These are phyloP conservation scores for Candida sanyaensis DNA, from an alignment of 1,139 yeast species.

Conservation along the genomic window DNA sequence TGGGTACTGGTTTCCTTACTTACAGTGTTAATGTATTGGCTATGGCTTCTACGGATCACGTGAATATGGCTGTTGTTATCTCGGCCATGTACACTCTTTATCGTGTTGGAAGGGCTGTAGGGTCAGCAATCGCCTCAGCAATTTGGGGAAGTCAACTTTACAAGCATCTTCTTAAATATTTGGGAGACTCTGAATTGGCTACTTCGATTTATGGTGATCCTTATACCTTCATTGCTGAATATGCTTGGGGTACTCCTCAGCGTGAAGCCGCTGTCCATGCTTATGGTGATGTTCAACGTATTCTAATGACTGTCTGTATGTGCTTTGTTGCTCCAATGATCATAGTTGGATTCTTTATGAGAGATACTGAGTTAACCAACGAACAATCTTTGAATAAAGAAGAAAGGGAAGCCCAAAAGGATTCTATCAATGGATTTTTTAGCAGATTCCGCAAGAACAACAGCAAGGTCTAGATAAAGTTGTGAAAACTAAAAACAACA, in stretches of 20 bases:
- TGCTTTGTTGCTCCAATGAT: slow-evolving; percentile 37
- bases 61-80: slow-evolving; percentile 38
- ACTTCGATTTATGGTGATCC: slow-evolving; percentile 30
- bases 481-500: no score
- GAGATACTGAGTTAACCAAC: slow-evolving; percentile 32
- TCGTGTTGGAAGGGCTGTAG: slow-evolving; percentile 39
- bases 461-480: not conserved
- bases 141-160: slow-evolving; percentile 37
- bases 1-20: slow-evolving; percentile 40
- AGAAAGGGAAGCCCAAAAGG: slow-evolving; percentile 13
- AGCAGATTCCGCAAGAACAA: slow-evolving; percentile 5
- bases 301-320: slow-evolving; percentile 32
- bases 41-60: slow-evolving; percentile 37
- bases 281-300: slow-evolving; percentile 35
- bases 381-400: slow-evolving; percentile 22
- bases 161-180: slow-evolving; percentile 17
- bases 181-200: slow-evolving; percentile 26
- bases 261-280: slow-evolving; percentile 33
- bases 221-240: slow-evolving; percentile 23
- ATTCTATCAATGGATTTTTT: slow-evolving; percentile 7
- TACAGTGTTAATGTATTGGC: slow-evolving; percentile 35
- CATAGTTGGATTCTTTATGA: slow-evolving; percentile 29
- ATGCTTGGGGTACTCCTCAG: slow-evolving; percentile 36
- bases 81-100: slow-evolving; percentile 34
- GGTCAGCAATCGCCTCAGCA: slow-evolving; percentile 39